These are phyloP conservation scores for Tylopilus balloui DNA, from an alignment of 768 basidiomycete species.

Conservation along the genomic window DNA sequence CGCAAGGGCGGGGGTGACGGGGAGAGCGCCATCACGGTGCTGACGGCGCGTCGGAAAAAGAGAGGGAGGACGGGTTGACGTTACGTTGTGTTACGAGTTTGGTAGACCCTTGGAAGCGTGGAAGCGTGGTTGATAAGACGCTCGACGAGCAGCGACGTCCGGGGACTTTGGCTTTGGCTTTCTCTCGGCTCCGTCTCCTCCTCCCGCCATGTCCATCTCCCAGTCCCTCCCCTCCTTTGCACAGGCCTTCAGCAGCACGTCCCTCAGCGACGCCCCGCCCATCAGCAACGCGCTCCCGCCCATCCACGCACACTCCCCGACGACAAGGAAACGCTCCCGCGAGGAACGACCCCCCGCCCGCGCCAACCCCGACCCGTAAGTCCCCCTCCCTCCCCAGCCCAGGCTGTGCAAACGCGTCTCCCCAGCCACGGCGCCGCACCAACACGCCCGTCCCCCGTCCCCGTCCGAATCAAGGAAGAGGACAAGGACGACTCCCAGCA, in stretches of 20 bases:
- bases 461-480: constrained; percentile 60
- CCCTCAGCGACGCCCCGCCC: constrained; percentile 46
- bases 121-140: no score
- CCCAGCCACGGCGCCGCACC: constrained; percentile 19
- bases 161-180: no score
- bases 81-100: no score
- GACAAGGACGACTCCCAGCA: constrained; percentile 45
- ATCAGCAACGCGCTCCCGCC: constrained; percentile 61
- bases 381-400: constrained; percentile 9
- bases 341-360: constrained; percentile 31
- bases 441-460: constrained; percentile 42
- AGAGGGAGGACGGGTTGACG: constrained; percentile 26
- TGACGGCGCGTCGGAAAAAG: constrained; percentile 59
- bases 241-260: constrained; percentile 62
- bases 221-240: constrained; percentile 78
- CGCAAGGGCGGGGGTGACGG: constrained; percentile 21
- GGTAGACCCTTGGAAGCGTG: no score
- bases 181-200: constrained; percentile 15
- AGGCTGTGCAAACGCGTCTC: constrained; percentile 12
- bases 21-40: constrained; percentile 43
- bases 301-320: constrained; percentile 43
- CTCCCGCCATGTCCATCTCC: constrained; percentile 39
- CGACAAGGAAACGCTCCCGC: constrained; percentile 42
- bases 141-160: no score
- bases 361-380: constrained; percentile 41